Base-by-base conservation (phyloP, 805 yeast species). In the Geotrichum ghanense region DNA sequence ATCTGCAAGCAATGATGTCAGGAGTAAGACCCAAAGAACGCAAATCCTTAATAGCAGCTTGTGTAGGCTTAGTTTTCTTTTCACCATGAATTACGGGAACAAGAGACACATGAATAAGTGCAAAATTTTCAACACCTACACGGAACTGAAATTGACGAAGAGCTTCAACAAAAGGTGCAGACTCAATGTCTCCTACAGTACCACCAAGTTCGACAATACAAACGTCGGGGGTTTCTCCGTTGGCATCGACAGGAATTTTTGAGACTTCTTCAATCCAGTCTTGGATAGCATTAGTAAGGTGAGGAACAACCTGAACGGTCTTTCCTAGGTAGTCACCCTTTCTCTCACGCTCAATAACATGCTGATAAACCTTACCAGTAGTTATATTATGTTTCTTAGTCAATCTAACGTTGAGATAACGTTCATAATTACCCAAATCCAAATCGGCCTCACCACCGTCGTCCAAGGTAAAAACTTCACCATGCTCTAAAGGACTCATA, bases 251-350 rank as follows among this genome's bases (percentile, higher is more conserved):
- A 16, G 98, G 97, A 49, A 90, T 75, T 55, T 73, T 78, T 41
- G 97, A 76, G 43, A 92, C 97, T 51, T 84, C 74, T 72, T 92
- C 97, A 56, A 92, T 83, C 99, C 99, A 92, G 54, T 89, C 96
- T 71, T 92, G 99, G 62, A 92, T 92, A 23, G 95, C 97, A 57
- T 83, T 85, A 53, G 99, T 92, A 56, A 92, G 75, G 65, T 92
- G 99, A 40, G 99, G 99, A 57, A 92, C 99, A 56, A 92, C 95
- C 71, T 92, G 99, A 44, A 92, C 99, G n/a, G 99, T 92, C 63
- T 92, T 92, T 58, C 99, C 99, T 60, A 92, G 74, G 61, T 92
- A 92, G 66, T 90, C 97, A 61, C 99, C 99, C 51, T 78, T 85
- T 70, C 99, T 81, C 56, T 90, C 98, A 58, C 76, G 81, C 64